Conservation (phyloP, 1,139 yeast species). For the Meyerozyma smithsonii region DNA sequence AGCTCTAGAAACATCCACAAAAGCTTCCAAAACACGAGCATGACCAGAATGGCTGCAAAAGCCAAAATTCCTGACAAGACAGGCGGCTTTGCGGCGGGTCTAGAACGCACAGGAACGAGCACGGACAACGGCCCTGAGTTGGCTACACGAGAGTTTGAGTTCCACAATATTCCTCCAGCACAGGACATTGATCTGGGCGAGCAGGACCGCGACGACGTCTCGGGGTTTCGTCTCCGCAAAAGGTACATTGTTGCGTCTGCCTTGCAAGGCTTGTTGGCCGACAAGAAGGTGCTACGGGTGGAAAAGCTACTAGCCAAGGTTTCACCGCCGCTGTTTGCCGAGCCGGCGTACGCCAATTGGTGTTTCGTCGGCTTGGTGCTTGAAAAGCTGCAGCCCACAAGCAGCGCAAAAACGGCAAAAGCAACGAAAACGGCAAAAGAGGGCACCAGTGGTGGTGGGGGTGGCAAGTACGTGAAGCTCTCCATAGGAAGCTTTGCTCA, state of each 20-base stretch:
- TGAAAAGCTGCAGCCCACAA: conserved; percentile 47
- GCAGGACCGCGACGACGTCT: conserved; percentile 12
- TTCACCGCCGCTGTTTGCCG: conserved; percentile 59
- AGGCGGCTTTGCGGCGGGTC: conserved; percentile 6
- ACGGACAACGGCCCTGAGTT: conserved; percentile 11
- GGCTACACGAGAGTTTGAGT: conserved; percentile 15
- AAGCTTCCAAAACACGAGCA: background rate
- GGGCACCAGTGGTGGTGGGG: conserved; percentile 10
- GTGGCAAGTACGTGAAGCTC: conserved; percentile 53
- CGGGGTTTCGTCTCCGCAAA: conserved; percentile 20
- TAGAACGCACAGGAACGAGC: conserved; percentile 6
- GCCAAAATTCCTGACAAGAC: background rate
- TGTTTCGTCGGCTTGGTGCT: conserved; percentile 66
- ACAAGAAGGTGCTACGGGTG: conserved; percentile 50
- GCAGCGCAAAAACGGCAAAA: background rate
- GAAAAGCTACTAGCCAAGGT: conserved; percentile 62
- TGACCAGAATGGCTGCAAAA: background rate
- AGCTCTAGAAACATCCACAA: background rate
- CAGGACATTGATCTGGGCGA: conserved; percentile 8
- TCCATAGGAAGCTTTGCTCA: conserved; percentile 62
- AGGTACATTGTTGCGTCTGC: conserved; percentile 41
- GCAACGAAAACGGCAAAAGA: background rate
- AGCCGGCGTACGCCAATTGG: conserved; percentile 74
- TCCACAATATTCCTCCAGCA: conserved; percentile 12
- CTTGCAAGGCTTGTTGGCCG: conserved; percentile 30